Evolutionary conservation across 2,329 filamentous ascomycete species (phyloP).

Genomic region (Talaromyces sp.): DNA sequence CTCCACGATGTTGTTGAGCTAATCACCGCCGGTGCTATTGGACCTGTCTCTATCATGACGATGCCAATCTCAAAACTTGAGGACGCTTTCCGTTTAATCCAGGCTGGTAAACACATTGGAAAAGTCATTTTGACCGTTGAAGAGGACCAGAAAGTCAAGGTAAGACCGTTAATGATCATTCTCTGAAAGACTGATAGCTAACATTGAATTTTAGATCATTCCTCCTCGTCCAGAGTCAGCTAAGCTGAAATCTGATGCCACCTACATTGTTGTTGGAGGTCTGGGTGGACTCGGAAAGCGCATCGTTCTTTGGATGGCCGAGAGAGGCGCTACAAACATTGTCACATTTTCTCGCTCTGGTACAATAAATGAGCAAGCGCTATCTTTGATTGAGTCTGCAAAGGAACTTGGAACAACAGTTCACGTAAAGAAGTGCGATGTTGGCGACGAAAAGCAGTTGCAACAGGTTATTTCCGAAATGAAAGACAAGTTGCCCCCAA

Average conservation of each 20-base stretch:
- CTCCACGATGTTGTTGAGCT: not conserved
- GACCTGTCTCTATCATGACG: not conserved
- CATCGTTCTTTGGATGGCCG: not conserved
- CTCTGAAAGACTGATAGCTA: not conserved
- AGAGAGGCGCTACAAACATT: not conserved
- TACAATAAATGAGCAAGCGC: not conserved
- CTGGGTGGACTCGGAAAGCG: not conserved
- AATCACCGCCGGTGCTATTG: not conserved
- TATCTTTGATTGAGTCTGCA: not conserved
- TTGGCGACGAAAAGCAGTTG: slow-evolving; percentile 31
- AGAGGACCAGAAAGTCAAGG: not conserved
- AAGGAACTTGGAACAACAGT: not conserved
- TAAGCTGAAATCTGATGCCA: not conserved
- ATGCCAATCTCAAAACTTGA: not conserved
- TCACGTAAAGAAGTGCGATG: slow-evolving; percentile 27
- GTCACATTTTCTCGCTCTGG: not conserved
- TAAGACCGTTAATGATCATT: not conserved
- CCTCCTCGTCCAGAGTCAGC: not conserved
- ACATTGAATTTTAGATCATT: not conserved
- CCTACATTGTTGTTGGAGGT: not conserved
- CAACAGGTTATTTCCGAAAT: slow-evolving; percentile 22
- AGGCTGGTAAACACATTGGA: slow-evolving; percentile 1
- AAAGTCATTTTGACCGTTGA: not conserved
- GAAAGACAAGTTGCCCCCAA: slow-evolving; percentile 27
- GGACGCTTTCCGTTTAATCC: not conserved